Evolutionary conservation across 1,284 basidiomycete species (phyloP).

Genomic region (Spongispora temasekensis): DNA sequence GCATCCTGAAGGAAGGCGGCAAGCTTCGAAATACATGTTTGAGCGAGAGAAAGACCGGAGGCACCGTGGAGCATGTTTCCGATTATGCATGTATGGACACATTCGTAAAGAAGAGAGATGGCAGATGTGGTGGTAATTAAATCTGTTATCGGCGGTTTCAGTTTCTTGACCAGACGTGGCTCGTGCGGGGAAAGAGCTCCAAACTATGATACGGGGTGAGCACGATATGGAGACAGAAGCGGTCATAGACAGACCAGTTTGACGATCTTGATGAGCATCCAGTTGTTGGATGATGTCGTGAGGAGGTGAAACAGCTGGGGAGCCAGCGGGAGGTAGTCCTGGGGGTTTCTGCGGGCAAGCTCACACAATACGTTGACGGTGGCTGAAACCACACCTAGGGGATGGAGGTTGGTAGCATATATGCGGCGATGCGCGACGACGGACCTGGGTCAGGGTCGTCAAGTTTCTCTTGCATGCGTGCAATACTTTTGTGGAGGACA

Average conservation of each 20-base stretch:
- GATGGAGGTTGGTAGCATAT: background rate
- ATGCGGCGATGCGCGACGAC: slow-evolving; percentile 14
- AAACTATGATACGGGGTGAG: slow-evolving; percentile 58
- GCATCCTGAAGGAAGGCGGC: slow-evolving; percentile 89
- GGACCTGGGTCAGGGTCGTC: slow-evolving; percentile 83
- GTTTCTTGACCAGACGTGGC: slow-evolving; percentile 90
- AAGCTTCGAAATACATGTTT: slow-evolving; percentile 91
- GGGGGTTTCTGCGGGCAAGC: slow-evolving; percentile 78
- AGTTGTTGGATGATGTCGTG: slow-evolving; percentile 95
- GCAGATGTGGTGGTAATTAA: slow-evolving; percentile 96
- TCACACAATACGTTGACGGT: slow-evolving; percentile 96
- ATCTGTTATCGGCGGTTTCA: slow-evolving; percentile 91
- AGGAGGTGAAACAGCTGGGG: slow-evolving; percentile 95
- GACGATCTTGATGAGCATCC: slow-evolving; percentile 99
- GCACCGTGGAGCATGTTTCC: slow-evolving; percentile 91
- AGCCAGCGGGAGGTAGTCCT: slow-evolving; percentile 81
- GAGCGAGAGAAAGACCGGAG: slow-evolving; percentile 81
- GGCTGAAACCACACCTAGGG: slow-evolving; percentile 83
- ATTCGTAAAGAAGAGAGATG: slow-evolving; percentile 96
- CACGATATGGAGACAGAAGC: background rate
- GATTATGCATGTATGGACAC: slow-evolving; percentile 96
- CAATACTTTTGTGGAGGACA: slow-evolving; percentile 63
- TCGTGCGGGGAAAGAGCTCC: slow-evolving; percentile 90
- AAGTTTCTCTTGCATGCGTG: slow-evolving; percentile 79
- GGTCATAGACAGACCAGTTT: slow-evolving; percentile 69